phyloP scores from a whole-genome alignment of 495 filamentous ascomycete species.

The Emericellopsis terricola region DNA sequence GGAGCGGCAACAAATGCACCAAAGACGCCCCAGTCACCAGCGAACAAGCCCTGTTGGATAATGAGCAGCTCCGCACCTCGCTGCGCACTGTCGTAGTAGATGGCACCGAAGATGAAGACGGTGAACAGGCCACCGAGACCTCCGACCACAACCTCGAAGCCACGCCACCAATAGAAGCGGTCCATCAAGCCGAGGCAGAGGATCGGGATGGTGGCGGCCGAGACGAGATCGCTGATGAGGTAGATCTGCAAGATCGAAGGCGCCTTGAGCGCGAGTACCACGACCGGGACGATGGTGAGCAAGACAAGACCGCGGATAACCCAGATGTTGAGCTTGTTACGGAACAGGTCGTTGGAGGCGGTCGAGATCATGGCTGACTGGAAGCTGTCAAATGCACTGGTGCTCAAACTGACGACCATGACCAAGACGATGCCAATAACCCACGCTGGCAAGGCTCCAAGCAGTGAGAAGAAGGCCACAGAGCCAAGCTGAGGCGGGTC shows the following conservation, averaged over 20 bases:
- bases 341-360: conserved; percentile 60
- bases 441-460: conserved; percentile 52
- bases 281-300: conserved; percentile 48
- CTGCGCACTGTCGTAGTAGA: conserved; percentile 47
- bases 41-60: conserved; percentile 50
- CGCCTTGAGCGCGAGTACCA: conserved; percentile 49
- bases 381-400: conserved; percentile 55
- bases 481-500: conserved; percentile 34
- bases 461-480: conserved; percentile 53
- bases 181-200: conserved; percentile 47
- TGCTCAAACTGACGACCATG: conserved; percentile 55
- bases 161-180: conserved; percentile 49
- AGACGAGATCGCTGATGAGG: conserved; percentile 56
- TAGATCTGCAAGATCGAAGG: conserved; percentile 60
- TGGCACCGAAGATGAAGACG: conserved; percentile 56
- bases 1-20: conserved; percentile 67
- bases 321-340: conserved; percentile 54
- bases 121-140: conserved; percentile 54
- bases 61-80: conserved; percentile 46
- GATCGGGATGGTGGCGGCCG: conserved; percentile 48
- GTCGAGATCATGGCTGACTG: conserved; percentile 64
- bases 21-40: conserved; percentile 55
- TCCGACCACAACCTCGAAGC: conserved; percentile 55
- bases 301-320: conserved; percentile 45
- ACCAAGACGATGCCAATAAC: conserved; percentile 57